These are phyloP conservation scores for Austroboletus niveus DNA, from an alignment of 1,284 basidiomycete genomes.

Conservation along the genomic window DNA sequence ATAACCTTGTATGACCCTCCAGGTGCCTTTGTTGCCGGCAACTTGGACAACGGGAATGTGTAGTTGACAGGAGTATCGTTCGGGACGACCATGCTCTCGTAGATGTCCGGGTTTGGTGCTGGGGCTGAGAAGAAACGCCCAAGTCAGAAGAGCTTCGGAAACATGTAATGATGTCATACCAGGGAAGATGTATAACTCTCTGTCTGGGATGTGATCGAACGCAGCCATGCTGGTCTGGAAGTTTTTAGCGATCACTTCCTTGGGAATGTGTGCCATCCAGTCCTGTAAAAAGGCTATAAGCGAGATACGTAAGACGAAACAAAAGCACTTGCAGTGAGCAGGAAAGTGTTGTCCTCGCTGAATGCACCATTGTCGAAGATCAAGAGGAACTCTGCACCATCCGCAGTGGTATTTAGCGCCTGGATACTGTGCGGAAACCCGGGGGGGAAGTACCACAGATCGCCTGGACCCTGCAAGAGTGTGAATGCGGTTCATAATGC, in stretches of 20 bases:
- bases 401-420: constrained; percentile 43
- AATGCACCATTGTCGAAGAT: constrained; percentile 57
- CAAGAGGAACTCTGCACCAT: constrained; percentile 59
- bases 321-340: constrained; percentile 29
- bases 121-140: constrained; percentile 26
- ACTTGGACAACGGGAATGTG: constrained; percentile 50
- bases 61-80: constrained; percentile 48
- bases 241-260: constrained; percentile 56
- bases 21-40: constrained; percentile 38
- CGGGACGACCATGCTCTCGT: constrained; percentile 41
- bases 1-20: constrained; percentile 63
- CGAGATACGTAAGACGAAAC: neutral
- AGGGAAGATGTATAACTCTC: constrained; percentile 57
- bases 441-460: constrained; percentile 60
- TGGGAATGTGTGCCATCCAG: constrained; percentile 52
- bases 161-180: constrained; percentile 21
- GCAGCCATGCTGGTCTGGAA: constrained; percentile 41
- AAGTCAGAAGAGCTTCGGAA: constrained; percentile 1
- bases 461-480: constrained; percentile 34
- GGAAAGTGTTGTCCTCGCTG: constrained; percentile 57
- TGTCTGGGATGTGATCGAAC: constrained; percentile 48
- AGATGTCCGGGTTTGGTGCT: constrained; percentile 40
- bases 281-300: constrained; percentile 28
- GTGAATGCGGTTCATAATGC: constrained; percentile 9
- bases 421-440: constrained; percentile 47